Conservation (phyloP, 257 asterid genomes). For the Petrea volubilis region DNA sequence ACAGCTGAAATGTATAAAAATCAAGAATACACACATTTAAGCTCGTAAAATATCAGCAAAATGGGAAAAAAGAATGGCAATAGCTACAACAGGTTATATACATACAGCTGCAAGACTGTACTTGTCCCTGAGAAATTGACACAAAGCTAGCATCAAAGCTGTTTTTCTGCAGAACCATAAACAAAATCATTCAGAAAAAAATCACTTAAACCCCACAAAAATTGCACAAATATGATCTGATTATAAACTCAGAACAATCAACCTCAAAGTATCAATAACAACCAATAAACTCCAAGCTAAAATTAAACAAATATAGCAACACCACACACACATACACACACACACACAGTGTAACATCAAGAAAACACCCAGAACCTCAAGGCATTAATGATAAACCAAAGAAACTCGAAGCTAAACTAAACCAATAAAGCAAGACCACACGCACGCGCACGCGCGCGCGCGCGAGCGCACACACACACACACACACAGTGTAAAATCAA, state of each 20-base stretch:
- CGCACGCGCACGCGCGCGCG: too few relatives aligned
- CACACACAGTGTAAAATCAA: too few relatives aligned
- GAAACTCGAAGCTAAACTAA: too few relatives aligned
- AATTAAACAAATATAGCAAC: background rate
- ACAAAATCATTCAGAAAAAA: background rate
- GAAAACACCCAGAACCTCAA: background rate
- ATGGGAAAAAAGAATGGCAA: background rate
- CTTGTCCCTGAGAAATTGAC: conserved; percentile 72
- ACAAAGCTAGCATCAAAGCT: conserved; percentile 85
- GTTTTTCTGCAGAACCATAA: conserved; percentile 65
- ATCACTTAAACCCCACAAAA: background rate
- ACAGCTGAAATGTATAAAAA: too few relatives aligned
- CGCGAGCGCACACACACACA: too few relatives aligned
- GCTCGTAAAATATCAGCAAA: background rate
- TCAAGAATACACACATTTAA: background rate
- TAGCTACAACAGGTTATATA: background rate
- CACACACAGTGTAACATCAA: background rate
- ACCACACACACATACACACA: background rate
- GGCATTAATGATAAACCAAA: too few relatives aligned
- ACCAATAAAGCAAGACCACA: too few relatives aligned
- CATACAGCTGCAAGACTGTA: conserved; percentile 97
- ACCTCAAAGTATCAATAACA: too few relatives aligned
- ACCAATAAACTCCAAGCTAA: too few relatives aligned
- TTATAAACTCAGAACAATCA: background rate
- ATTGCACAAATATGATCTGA: background rate